Conservation (phyloP, 108 stramenopile genomes). For the Parietichytrium sp. region DNA sequence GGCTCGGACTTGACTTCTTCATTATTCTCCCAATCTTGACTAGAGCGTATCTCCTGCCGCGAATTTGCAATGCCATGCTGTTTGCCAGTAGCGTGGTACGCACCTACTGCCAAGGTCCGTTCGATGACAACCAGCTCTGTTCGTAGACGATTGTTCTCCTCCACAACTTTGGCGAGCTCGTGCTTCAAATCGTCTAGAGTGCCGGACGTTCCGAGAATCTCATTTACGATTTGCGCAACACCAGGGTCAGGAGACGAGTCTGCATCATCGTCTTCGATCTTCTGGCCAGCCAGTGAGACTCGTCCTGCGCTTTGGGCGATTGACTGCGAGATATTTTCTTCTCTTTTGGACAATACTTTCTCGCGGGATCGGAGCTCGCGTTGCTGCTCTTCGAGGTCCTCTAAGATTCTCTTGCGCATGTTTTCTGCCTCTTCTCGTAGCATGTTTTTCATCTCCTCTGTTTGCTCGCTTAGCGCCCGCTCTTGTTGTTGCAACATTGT, state of each 20-base stretch:
- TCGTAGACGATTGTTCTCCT: neutral
- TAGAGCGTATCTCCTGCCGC: neutral
- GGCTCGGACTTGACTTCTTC: too few relatives aligned
- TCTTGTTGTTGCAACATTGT: neutral
- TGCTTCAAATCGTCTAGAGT: neutral
- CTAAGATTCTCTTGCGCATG: neutral
- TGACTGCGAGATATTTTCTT: neutral
- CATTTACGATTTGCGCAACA: neutral
- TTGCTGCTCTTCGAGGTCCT: neutral
- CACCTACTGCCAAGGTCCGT: too few relatives aligned
- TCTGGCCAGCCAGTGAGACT: neutral
- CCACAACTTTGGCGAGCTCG: neutral
- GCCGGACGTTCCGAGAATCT: neutral
- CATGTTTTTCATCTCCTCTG: slow-evolving; percentile 18
- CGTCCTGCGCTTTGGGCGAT: neutral
- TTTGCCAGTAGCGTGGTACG: too few relatives aligned
- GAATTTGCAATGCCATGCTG: neutral
- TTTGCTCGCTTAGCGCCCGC: neutral
- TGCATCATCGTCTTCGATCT: neutral
- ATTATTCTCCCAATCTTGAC: neutral
- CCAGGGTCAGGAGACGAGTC: too few relatives aligned
- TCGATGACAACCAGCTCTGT: neutral
- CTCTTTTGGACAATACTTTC: neutral
- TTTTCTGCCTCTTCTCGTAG: neutral
- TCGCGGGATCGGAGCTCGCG: neutral